A percentile compares a stretch with the other conserved stretches of the same genome.
Conservation (phyloP, 768 basidiomycete species). For the Leccinellum albellum region DNA sequence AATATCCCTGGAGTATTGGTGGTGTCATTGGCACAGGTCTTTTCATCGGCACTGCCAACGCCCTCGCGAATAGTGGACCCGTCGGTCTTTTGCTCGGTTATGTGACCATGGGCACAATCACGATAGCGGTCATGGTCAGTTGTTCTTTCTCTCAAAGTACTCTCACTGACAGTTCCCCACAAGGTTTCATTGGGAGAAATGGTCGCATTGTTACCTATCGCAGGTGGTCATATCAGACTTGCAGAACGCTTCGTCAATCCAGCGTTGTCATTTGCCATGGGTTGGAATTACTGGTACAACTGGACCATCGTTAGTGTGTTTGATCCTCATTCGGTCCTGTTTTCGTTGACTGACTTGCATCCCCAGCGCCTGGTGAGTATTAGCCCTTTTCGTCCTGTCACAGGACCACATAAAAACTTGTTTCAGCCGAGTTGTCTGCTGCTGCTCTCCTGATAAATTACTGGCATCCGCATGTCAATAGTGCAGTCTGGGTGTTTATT, state of each 20-base stretch:
- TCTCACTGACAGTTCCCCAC: too few species aligned
- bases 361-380: not conserved
- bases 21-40: conserved; percentile 33
- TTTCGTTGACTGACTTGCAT: not conserved
- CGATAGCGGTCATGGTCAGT: conserved; percentile 32
- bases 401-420: not conserved
- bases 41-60: not conserved
- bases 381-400: not conserved
- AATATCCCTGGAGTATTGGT: conserved; percentile 39
- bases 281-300: conserved; percentile 52
- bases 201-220: conserved; percentile 73
- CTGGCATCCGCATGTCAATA: not conserved
- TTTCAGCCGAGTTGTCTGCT: not conserved
- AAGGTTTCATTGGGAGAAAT: conserved; percentile 48
- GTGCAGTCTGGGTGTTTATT: not conserved
- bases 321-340: not conserved
- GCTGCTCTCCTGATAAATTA: not conserved
- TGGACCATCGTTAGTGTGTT: conserved; percentile 21
- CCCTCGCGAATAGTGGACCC: conserved; percentile 37
- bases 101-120: conserved; percentile 28
- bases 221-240: conserved; percentile 77
- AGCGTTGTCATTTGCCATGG: conserved; percentile 57
- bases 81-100: conserved; percentile 42
- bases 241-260: conserved; percentile 81
- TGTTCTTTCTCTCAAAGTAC: not conserved